Evolutionary conservation across 1,284 basidiomycete species (phyloP), one percentile per base, ranked within the genome.

Genomic region (Polyporus tsugae): DNA sequence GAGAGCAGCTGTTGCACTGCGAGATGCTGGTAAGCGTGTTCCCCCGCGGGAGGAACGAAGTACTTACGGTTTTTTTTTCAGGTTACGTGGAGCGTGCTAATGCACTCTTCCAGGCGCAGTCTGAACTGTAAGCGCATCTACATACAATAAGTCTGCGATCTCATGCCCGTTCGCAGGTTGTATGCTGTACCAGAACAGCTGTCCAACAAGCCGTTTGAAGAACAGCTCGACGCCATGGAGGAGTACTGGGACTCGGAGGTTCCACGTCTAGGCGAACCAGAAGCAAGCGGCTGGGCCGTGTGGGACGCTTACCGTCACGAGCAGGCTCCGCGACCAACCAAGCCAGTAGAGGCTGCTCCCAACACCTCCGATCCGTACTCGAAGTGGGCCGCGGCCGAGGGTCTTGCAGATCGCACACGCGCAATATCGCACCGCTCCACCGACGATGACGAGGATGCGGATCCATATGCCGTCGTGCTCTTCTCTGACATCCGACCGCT

Each of bases 391-490:
- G 77, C 79, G 9, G 83, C 85, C 19, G 95, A 97, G 79, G 73
- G 76, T 11, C 76, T 76, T 38, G 80, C 82, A 17, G 90, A 94
- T 72, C 76, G 74, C 22, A 71, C 72, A 10, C 77, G 80, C 25
- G 74, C 80, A 36, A 77, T 88, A 1, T 91, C 95, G 10, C 82
- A 85, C 4, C 89, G 91, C 38, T 87, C 90, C 0, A 82, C 82
- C 4, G 86, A 91, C 67, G 84, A 87, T 6, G 84, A 82, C 6
- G 83, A 85, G 13, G 86, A 89, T 60, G 83, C 85, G 36, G 95
- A 97, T 78, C 95, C 95, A 0, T 96, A 92, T 78, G 84, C 90
- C 1, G 88, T 88, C 2, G 85, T 97, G 29, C 81, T 98, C 17
- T 95, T 96, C 78, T 84, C 87, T 58, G 96, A 98, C 76, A 86